Evolutionary conservation across 805 yeast species (phyloP), one percentile per base, ranked within the genome.

Genomic region (Metschnikowia corniflorae): DNA sequence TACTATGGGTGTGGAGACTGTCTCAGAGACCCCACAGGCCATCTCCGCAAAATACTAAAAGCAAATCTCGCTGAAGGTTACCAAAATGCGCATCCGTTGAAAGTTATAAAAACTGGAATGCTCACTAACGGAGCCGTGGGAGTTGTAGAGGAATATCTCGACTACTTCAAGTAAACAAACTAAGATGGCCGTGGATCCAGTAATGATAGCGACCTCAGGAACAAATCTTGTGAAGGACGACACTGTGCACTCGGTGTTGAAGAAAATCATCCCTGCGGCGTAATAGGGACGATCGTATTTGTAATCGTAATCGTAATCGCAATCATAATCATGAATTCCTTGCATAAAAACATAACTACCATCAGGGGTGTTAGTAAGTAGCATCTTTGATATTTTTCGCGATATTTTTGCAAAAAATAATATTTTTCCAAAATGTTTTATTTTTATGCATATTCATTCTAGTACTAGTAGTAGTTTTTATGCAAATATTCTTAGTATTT

Each of bases 201-300:
- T 87, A 5, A 73, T 87, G 75, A 79, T 82, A 7, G 78, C 93
- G 3, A 85, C 95, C 0, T 78, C 93, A 0, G 96, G 96, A 1
- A 71, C 76, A 14, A 54, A 62, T 3, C 63, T 88, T 28, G 69
- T 79, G 20, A 73, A 70, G 23, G 65, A 66, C 21, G 60, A 65
- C 0, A 73, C 75, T 2, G 58, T 80, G 47, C 55, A 58, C 8
- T 55, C 58, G 19, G 66, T 75, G 22, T 51, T 78, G n/a, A 49
- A 58, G 0, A 54, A 53, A 13, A 49, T 84, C 26, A 58, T 82
- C 21, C 74, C 73, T 1, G 46, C 63, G 18, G 80, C 88, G 2
- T 70, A 72, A n/a, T n/a, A n/a, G n/a, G n/a, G n/a, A n/a, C n/a
- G n/a, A n/a, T n/a, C n/a, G n/a, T n/a, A n/a, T n/a, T n/a, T n/a